These are phyloP conservation scores for Pleurotus sapidus DNA, from an alignment of 768 basidiomycete species.

Conservation along the genomic window DNA sequence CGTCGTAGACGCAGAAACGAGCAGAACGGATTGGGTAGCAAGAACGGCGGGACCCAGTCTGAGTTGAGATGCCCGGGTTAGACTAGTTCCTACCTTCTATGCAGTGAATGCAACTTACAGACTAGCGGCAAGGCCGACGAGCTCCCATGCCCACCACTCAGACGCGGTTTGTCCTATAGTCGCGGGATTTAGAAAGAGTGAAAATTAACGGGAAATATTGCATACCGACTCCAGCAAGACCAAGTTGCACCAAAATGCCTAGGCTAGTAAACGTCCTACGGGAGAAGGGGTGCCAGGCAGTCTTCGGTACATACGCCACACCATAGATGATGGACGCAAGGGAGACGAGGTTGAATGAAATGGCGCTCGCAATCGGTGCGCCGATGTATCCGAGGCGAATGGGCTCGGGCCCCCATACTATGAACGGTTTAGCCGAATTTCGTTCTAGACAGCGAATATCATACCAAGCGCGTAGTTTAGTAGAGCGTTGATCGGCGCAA, in stretches of 20 bases:
- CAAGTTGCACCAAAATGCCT: conserved; percentile 68
- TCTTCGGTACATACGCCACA: conserved; percentile 54
- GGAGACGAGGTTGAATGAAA: conserved; percentile 86
- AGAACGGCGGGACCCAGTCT: conserved; percentile 79
- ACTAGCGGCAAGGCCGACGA: conserved; percentile 58
- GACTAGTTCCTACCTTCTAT: too few species aligned
- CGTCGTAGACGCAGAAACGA: conserved; percentile 70
- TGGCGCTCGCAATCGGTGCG: conserved; percentile 85
- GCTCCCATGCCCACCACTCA: conserved; percentile 99
- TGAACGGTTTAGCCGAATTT: not conserved
- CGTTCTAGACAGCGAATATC: not conserved
- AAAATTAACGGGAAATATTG: conserved; percentile 1
- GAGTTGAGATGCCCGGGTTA: not conserved
- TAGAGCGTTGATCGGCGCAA: conserved; percentile 83
- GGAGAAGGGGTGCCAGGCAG: conserved; percentile 81
- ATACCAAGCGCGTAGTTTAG: conserved; percentile 84
- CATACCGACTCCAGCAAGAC: conserved; percentile 76
- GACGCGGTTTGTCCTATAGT: conserved; percentile 67
- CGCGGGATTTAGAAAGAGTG: not conserved
- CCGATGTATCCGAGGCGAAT: conserved; percentile 88
- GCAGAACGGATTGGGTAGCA: conserved; percentile 86
- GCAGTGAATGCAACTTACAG: conserved; percentile 27
- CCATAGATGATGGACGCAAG: conserved; percentile 62
- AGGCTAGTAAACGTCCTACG: conserved; percentile 64
- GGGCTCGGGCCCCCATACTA: conserved; percentile 80